Conservation (phyloP, 768 basidiomycete genomes). For the Leccinum pellstonianum region DNA sequence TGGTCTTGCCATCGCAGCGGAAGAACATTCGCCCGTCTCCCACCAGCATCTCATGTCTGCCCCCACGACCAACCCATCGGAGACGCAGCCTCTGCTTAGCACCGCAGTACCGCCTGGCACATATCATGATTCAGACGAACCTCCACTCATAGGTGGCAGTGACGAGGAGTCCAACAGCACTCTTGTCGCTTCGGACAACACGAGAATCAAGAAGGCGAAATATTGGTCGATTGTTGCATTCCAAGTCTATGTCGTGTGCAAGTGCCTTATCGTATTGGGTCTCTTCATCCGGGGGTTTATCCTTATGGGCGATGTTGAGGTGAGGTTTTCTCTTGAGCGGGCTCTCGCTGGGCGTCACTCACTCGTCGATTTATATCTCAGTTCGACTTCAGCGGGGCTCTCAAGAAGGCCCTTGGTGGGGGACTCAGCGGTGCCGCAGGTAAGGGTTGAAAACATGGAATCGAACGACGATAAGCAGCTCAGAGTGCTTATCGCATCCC, state of each 20-base stretch:
- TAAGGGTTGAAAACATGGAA: slow-evolving; percentile 24
- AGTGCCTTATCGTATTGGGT: slow-evolving; percentile 40
- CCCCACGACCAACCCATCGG: slow-evolving; percentile 6
- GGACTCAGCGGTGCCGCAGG: slow-evolving; percentile 88
- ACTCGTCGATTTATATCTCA: slow-evolving; percentile 41
- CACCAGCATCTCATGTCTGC: slow-evolving; percentile 21
- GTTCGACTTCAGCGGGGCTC: slow-evolving; percentile 78
- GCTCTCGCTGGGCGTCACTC: slow-evolving; percentile 41
- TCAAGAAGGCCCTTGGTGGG: slow-evolving; percentile 85
- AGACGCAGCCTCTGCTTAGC: slow-evolving; percentile 26
- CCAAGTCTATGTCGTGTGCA: slow-evolving; percentile 36
- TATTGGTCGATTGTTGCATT: slow-evolving; percentile 17
- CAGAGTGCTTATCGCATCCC: slow-evolving; percentile 9
- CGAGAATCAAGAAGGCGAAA: slow-evolving; percentile 6
- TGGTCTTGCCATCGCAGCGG: background rate
- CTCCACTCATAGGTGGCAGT: background rate
- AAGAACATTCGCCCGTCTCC: slow-evolving; percentile 4
- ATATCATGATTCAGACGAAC: slow-evolving; percentile 14
- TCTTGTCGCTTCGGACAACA: background rate
- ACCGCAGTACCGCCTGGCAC: slow-evolving; percentile 11
- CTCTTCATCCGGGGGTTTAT: slow-evolving; percentile 70
- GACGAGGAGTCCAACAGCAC: slow-evolving; percentile 22
- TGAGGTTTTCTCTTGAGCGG: slow-evolving; percentile 34
- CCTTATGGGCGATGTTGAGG: slow-evolving; percentile 65
- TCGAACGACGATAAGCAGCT: background rate